A percentile compares a stretch with the other conserved stretches of the same genome.
Conservation (phyloP, 495 filamentous ascomycete species). For the Xylaria curta region DNA sequence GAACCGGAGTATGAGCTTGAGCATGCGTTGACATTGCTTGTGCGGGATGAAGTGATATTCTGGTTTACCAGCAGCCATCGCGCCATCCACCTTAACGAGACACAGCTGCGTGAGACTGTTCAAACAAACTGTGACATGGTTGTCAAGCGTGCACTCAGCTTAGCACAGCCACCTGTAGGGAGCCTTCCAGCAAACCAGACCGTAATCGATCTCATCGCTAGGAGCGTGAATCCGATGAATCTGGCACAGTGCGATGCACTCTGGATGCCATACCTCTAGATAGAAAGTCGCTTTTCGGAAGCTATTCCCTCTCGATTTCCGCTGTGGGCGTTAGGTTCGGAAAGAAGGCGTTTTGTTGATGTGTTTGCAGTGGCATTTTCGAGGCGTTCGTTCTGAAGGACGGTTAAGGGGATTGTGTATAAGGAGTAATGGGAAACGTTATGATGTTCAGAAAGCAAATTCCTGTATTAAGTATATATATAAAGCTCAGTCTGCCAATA, state of each 20-base stretch:
- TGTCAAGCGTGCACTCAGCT: slow-evolving; percentile 82
- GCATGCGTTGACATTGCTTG: slow-evolving; percentile 89
- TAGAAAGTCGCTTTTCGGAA: neutral
- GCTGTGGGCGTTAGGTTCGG: neutral
- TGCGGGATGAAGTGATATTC: slow-evolving; percentile 96
- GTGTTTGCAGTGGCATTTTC: neutral
- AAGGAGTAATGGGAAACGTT: neutral
- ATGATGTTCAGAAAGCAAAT: neutral
- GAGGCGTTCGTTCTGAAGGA: neutral
- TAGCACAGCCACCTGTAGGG: slow-evolving; percentile 68
- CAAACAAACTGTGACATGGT: slow-evolving; percentile 87
- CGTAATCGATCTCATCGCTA: slow-evolving; percentile 86
- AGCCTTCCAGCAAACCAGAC: slow-evolving; percentile 94
- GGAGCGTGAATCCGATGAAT: slow-evolving; percentile 85
- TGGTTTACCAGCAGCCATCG: slow-evolving; percentile 90
- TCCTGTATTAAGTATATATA: slow-evolving; percentile 3
- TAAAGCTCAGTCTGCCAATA: neutral
- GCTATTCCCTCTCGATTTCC: neutral
- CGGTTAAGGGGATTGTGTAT: neutral
- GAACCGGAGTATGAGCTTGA: slow-evolving; percentile 90
- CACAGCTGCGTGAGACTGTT: slow-evolving; percentile 82
- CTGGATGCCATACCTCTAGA: slow-evolving; percentile 95
- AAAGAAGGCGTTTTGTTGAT: neutral
- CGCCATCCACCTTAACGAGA: slow-evolving; percentile 61
- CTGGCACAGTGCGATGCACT: slow-evolving; percentile 84